phyloP scores from a whole-genome alignment of 2,329 filamentous ascomycete genomes.

The Pseudomassariella vexata region DNA sequence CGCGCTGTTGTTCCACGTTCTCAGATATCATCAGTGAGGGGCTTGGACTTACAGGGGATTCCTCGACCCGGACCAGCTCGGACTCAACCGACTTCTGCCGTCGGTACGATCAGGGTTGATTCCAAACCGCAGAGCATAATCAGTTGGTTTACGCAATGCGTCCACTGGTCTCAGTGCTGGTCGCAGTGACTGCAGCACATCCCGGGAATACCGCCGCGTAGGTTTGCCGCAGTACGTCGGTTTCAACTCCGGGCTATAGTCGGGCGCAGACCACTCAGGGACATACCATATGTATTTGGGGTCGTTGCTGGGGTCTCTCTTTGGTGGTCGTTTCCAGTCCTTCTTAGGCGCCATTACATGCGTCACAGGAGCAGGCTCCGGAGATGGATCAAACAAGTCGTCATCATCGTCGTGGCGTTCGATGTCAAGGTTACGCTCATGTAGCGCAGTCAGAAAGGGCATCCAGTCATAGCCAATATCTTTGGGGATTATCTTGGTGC shows the following conservation, averaged over 20 bases:
- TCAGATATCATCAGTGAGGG: too few relatives aligned
- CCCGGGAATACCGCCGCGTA: slow-evolving; percentile 5
- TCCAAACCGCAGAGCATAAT: slow-evolving; percentile 19
- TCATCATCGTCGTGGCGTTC: too few relatives aligned
- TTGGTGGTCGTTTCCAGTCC: too few relatives aligned
- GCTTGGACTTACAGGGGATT: too few relatives aligned
- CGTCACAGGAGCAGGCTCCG: too few relatives aligned
- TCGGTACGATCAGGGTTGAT: slow-evolving; percentile 16
- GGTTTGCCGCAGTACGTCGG: too few relatives aligned
- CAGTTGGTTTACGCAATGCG: slow-evolving; percentile 12
- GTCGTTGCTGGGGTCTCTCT: too few relatives aligned
- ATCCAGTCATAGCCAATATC: slow-evolving; percentile 7
- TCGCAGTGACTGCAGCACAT: slow-evolving; percentile 6
- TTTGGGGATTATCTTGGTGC: slow-evolving; percentile 3
- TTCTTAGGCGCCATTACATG: too few relatives aligned
- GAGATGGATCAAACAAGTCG: too few relatives aligned
- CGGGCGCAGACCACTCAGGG: not conserved
- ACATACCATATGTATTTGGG: not conserved
- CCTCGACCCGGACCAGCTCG: slow-evolving; percentile 15
- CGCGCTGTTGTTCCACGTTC: too few relatives aligned
- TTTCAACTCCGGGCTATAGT: too few relatives aligned
- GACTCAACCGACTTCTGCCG: slow-evolving; percentile 22
- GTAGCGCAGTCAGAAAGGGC: slow-evolving; percentile 11
- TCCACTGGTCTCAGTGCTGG: slow-evolving; percentile 18
- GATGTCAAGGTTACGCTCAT: too few relatives aligned